Conservation (phyloP, 768 basidiomycete genomes). For the Artomyces pyxidatus region DNA sequence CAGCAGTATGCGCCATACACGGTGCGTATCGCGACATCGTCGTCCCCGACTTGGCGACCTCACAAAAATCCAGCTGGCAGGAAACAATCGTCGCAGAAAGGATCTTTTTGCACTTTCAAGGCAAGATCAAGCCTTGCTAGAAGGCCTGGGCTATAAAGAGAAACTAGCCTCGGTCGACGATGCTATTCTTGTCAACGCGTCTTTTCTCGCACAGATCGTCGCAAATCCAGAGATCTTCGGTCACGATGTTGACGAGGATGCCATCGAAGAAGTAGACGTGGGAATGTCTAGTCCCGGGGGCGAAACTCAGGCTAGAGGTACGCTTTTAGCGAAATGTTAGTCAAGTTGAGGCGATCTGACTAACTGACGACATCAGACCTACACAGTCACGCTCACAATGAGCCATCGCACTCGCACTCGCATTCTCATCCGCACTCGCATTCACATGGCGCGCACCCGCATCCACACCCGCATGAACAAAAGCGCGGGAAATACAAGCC, state of each 20-base stretch:
- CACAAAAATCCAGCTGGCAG: slow-evolving; percentile 33
- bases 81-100: slow-evolving; percentile 63
- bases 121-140: slow-evolving; percentile 62
- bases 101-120: slow-evolving; percentile 65
- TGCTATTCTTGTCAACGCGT: slow-evolving; percentile 72
- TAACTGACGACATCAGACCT: no score
- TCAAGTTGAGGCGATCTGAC: no score
- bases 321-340: no score
- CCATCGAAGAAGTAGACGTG: slow-evolving; percentile 23
- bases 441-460: slow-evolving; percentile 19
- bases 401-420: slow-evolving; percentile 22
- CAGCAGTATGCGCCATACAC: slow-evolving; percentile 69
- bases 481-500: slow-evolving; percentile 33
- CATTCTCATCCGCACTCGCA: slow-evolving; percentile 30
- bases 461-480: slow-evolving; percentile 13
- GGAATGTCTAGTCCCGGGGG: no score
- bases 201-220: slow-evolving; percentile 69
- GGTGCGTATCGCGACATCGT: slow-evolving; percentile 31
- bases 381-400: slow-evolving; percentile 48
- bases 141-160: slow-evolving; percentile 61
- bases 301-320: no score
- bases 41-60: background rate
- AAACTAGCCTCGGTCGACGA: slow-evolving; percentile 76
- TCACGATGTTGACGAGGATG: slow-evolving; percentile 31
- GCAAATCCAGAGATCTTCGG: slow-evolving; percentile 79